These are phyloP conservation scores for Hypoxylon rubiginosum DNA, from an alignment of 2,329 filamentous ascomycete genomes.

Conservation along the genomic window DNA sequence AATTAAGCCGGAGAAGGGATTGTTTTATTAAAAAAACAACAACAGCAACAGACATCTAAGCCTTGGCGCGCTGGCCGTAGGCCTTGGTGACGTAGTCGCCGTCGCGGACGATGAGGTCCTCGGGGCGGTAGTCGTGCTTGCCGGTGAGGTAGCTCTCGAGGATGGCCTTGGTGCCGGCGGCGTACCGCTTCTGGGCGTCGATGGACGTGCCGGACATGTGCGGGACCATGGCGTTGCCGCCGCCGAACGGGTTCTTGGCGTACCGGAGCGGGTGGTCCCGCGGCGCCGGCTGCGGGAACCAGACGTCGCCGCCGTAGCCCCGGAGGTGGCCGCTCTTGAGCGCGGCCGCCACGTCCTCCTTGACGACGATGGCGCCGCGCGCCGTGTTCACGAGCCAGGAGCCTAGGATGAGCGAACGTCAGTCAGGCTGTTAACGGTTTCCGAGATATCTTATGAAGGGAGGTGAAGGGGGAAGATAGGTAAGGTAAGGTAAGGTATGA, in stretches of 20 bases:
- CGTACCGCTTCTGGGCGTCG: slow-evolving; percentile 95
- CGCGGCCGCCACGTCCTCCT: slow-evolving; percentile 96
- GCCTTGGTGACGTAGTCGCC: slow-evolving; percentile 97
- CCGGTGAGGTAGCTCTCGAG: slow-evolving; percentile 91
- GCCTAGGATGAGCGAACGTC: slow-evolving; percentile 67
- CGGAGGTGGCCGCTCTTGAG: slow-evolving; percentile 92
- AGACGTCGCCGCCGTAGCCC: slow-evolving; percentile 90
- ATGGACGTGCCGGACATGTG: slow-evolving; percentile 99
- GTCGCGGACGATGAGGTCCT: slow-evolving; percentile 91
- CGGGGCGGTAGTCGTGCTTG: slow-evolving; percentile 85
- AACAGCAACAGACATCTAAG: too few relatives aligned
- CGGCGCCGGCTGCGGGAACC: slow-evolving; percentile 98
- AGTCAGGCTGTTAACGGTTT: too few relatives aligned
- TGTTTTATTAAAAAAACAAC: neutral
- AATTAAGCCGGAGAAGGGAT: neutral
- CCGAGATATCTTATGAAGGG: too few relatives aligned
- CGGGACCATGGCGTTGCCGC: slow-evolving; percentile 98
- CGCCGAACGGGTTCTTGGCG: slow-evolving; percentile 94
- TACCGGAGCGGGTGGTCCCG: slow-evolving; percentile 92
- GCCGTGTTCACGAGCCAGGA: slow-evolving; percentile 99
- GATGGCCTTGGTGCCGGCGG: slow-evolving; percentile 88
- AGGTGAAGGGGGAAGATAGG: too few relatives aligned
- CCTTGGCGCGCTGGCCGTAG: slow-evolving; percentile 79
- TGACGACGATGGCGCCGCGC: slow-evolving; percentile 98
- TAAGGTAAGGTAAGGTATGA: too few relatives aligned